Base-by-base conservation (phyloP, 139 green algal genomes). In the Astrephomene gubernaculifera region DNA sequence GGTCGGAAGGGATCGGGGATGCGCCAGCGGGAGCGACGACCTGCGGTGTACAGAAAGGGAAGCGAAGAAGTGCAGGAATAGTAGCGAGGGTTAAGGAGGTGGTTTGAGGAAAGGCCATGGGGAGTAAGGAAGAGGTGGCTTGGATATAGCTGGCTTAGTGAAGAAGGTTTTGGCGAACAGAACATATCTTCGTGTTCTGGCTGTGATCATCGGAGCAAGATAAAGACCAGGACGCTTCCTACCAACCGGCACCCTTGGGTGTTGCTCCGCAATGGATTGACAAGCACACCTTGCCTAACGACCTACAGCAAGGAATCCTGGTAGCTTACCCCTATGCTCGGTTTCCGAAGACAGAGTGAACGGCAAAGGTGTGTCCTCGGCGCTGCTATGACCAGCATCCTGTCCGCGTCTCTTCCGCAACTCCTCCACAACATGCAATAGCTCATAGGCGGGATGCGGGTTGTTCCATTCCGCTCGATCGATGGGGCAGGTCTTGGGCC, bases 361-460 rank as follows among this genome's bases (percentile, higher is more conserved):
- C 57, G 57, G 57, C 19, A 65, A 27, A 29, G 24, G 14, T 22
- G 57, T 36, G 35, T 29, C 65, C 1, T 52, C 65, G 10, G 65
- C 65, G 36, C 24, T 36, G 10, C 36, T 14, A 1, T 41, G 8
- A 0, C 63, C 63, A 31, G 25, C 17, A 31, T 8, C 0, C 8
- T 4, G 2, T 22, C 52, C 52, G 33, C 54, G 22, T 21, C 35
- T 38, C 49, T 52, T 35, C 24, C 53, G 52, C 7, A 82, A 38
- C 54, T 71, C 54, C 54, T 82, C 74, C 36, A 82, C 38, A 25
- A 82, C 4, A 17, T 71, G 36, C 3, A 71, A 29, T 5, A 71
- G 54, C 36, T 82, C 68, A 54, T 82, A 82, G 19, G 74, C 54
- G 12, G 61, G 45, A 38, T 82, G 74, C 21, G 74, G 73, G 25